Evolutionary conservation across 139 green algal genomes (phyloP), one percentile per base, ranked within the genome.

Genomic region (Picochlorum sp.): DNA sequence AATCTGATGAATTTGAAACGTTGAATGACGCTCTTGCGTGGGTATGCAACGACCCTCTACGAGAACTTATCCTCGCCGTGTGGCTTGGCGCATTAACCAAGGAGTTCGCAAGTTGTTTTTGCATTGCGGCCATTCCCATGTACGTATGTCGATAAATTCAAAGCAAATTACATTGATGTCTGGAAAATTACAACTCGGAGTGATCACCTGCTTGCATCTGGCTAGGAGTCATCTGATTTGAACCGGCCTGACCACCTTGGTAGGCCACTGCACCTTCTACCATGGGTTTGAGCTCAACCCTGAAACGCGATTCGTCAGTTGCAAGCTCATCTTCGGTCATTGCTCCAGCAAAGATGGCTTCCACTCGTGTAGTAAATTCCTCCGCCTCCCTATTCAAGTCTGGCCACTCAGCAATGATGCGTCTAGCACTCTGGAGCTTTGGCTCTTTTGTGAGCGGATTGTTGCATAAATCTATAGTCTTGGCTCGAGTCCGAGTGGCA

Each of bases 401-500:
- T 12, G 80, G 67, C 91, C 91, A 98, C 67, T 98, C 91, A 2
- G 67, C 32, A 5, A 96, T 86, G 59, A 98, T 98, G 55, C 91
- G 81, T 22, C 84, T 68, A 4, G 91, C 91, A 20, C 73, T 76
- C 43, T 81, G 56, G 44, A 99, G 80, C 79, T 99, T 99, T 58
- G 93, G 93, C 75, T 99, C 93, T 83, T 99, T 99, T 35, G 93
- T 99, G 65, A 93, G 81, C 16, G 93, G 93, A 79, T 99, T 99
- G 79, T 99, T 99, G 83, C 93, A 99, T 55, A 99, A 81, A 72
- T 99, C 93, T 39, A 99, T 99, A 18, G 93, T 98, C 67, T 93
- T 93, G 24, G 93, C 91, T 33, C 57, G 20, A 5, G 61, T 39
- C 5, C 61, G 33, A 0, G 87, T 98, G 5, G 70, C 61, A 47